Evolutionary conservation across 2,329 filamentous ascomycete genomes (phyloP).

Genomic region (Penicillium sclerotiorum): DNA sequence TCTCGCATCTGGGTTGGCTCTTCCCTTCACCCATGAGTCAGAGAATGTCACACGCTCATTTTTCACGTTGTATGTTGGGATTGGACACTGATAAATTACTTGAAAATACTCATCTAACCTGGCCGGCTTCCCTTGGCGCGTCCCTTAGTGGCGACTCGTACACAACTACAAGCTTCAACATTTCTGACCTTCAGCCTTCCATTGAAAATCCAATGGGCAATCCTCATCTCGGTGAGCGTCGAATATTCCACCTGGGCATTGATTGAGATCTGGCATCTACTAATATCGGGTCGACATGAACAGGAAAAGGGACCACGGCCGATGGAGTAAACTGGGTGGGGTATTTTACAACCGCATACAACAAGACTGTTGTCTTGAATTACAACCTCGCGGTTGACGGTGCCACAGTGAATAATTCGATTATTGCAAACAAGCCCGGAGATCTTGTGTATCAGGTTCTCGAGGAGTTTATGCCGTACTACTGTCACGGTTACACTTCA

Average conservation of each 20-base stretch:
- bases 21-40: background rate
- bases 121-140: too few species aligned
- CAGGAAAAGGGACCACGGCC: background rate
- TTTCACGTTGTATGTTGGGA: background rate
- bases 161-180: background rate
- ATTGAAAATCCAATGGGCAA: background rate
- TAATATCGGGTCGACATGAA: background rate
- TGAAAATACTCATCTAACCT: too few species aligned
- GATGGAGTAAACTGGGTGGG: background rate
- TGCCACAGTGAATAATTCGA: background rate
- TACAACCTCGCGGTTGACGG: background rate
- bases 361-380: background rate
- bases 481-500: background rate
- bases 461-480: background rate
- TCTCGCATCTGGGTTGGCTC: background rate
- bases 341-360: background rate
- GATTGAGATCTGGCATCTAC: too few species aligned
- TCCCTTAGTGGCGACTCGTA: background rate
- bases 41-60: background rate
- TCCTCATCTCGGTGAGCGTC: background rate
- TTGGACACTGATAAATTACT: background rate
- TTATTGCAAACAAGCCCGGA: background rate
- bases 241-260: too few species aligned
- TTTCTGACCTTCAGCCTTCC: background rate
- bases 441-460: background rate